phyloP scores from a whole-genome alignment of 2,329 filamentous ascomycete species.

The Xylariaceae sp. region DNA sequence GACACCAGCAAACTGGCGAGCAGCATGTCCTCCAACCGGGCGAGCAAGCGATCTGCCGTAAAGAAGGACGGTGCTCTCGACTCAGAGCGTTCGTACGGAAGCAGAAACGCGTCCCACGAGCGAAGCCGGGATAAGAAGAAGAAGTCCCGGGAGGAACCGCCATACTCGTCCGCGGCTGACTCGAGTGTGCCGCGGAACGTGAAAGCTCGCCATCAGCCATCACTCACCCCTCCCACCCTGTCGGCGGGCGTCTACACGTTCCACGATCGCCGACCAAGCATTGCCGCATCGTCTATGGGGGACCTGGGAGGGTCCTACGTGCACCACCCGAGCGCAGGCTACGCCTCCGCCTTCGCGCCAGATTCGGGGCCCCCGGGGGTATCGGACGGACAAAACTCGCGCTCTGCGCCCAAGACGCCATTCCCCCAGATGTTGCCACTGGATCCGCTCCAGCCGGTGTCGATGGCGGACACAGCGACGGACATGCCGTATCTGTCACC shows the following conservation, averaged over 20 bases:
- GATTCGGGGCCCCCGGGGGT: slow-evolving; percentile 14
- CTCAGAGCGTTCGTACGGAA: no score
- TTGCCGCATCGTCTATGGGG: slow-evolving; percentile 25
- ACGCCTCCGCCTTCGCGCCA: slow-evolving; percentile 30
- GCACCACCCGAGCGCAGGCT: slow-evolving; percentile 44
- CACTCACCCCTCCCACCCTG: slow-evolving; percentile 41
- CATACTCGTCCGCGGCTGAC: slow-evolving; percentile 14
- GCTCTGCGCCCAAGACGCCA: slow-evolving; percentile 31
- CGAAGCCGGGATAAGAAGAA: no score
- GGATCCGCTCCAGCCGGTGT: slow-evolving; percentile 13
- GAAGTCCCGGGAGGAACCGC: no score
- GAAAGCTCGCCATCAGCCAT: slow-evolving; percentile 34
- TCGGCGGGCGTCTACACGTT: slow-evolving; percentile 36
- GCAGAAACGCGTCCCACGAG: no score
- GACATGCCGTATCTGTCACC: slow-evolving; percentile 17
- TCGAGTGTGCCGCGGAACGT: slow-evolving; percentile 22
- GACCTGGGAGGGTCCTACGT: slow-evolving; percentile 34
- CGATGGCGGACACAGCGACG: slow-evolving; percentile 12
- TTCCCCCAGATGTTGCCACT: slow-evolving; percentile 35
- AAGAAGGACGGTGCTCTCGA: no score
- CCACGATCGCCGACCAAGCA: slow-evolving; percentile 29
- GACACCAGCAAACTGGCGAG: no score
- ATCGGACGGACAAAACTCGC: slow-evolving; percentile 16
- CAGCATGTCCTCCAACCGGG: no score
- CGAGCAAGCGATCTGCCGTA: no score